phyloP scores from a whole-genome alignment of 768 basidiomycete genomes.

The Mycena sanguinolenta region DNA sequence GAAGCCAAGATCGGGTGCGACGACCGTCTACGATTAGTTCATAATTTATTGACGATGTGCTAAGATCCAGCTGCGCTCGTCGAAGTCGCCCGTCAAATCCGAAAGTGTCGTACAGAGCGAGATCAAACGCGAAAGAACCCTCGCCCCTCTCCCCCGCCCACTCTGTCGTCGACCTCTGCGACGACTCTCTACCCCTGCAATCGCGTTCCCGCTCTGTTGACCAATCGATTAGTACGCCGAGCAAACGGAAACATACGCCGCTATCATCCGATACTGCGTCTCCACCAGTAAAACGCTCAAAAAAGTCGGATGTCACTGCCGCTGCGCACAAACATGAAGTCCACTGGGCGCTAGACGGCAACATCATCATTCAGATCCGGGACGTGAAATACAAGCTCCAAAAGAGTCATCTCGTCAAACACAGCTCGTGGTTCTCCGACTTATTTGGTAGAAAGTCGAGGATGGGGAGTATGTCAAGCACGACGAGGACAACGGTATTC shows the following conservation, averaged over 20 bases:
- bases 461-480: constrained; percentile 36
- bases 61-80: constrained; percentile 2
- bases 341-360: constrained; percentile 50
- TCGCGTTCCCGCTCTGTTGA: background rate
- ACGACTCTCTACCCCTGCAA: constrained; percentile 9
- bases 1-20: background rate
- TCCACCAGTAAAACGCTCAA: constrained; percentile 22
- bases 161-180: constrained; percentile 7
- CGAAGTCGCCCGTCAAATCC: background rate
- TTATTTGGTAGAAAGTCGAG: constrained; percentile 39
- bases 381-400: constrained; percentile 49
- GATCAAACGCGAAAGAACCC: no score
- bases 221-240: background rate
- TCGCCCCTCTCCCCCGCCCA: background rate
- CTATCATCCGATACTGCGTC: background rate
- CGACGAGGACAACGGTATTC: constrained; percentile 7
- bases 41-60: background rate
- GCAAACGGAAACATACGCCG: constrained; percentile 23
- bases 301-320: background rate
- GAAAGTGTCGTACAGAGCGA: background rate
- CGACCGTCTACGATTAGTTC: constrained; percentile 44
- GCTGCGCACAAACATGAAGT: constrained; percentile 21
- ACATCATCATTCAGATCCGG: constrained; percentile 46
- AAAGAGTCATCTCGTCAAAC: constrained; percentile 47
- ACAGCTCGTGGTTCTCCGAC: constrained; percentile 48